phyloP scores from a whole-genome alignment of 2,329 filamentous ascomycete species.

The Lachnellula suecica region DNA sequence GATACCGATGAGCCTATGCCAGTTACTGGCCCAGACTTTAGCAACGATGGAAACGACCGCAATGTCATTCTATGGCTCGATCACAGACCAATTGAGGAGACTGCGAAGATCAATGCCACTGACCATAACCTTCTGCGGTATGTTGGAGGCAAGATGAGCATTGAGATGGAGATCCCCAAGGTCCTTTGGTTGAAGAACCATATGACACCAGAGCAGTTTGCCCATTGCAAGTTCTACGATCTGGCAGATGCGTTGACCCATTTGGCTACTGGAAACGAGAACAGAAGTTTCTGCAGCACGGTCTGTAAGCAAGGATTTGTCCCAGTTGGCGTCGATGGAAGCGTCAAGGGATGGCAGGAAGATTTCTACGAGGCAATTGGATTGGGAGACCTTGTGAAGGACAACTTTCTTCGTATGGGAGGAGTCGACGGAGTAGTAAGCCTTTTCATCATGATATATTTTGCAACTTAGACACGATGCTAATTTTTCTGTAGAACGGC shows the following conservation, averaged over 20 bases:
- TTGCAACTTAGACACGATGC: conserved; percentile 6
- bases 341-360: conserved; percentile 96
- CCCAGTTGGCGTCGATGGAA: conserved; percentile 94
- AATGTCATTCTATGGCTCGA: conserved; percentile 98
- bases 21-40: conserved; percentile 87
- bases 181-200: conserved; percentile 98
- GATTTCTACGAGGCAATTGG: conserved; percentile 89
- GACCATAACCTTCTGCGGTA: conserved; percentile 91
- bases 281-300: conserved; percentile 89
- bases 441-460: conserved; percentile 34
- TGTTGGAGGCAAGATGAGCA: conserved; percentile 96
- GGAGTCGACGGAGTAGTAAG: conserved; percentile 93
- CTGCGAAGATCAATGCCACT: conserved; percentile 89
- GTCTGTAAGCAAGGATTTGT: conserved; percentile 98
- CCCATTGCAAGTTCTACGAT: conserved; percentile 95
- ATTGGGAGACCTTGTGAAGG: conserved; percentile 76
- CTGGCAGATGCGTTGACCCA: conserved; percentile 90
- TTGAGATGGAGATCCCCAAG: conserved; percentile 99
- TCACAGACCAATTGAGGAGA: conserved; percentile 88
- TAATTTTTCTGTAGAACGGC: conserved; percentile 66
- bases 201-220: conserved; percentile 90
- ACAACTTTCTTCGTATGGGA: conserved; percentile 90
- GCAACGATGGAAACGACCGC: conserved; percentile 76
- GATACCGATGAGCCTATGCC: conserved; percentile 88
- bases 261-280: conserved; percentile 88